Base-by-base conservation (phyloP, 768 basidiomycete species). In the Albatrellus ellisii region DNA sequence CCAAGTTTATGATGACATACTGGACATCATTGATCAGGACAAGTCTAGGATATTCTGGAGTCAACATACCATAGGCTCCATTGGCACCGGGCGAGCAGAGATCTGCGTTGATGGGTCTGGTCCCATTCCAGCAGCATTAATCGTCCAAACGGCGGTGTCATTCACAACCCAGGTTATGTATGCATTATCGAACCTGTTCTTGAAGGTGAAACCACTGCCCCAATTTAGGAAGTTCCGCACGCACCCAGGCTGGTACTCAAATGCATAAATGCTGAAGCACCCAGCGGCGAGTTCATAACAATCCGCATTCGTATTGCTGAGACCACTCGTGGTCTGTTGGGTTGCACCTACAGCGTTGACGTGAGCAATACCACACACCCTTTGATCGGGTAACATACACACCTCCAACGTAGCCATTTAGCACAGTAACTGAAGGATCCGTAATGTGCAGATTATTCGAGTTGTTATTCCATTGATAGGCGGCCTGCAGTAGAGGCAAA, bases 111-210 rank as follows among this genome's bases (percentile, higher is more conserved):
- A 52, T 4, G 65, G 25, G 56, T 92, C 78, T 8, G 80, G 63
- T 0, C 63, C 82, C 57, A 91, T 57, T 1, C 79, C 86, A 3
- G 71, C 66, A 17, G 67, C 80, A 39, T 73, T 69, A 42, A 92
- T 54, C 4, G 82, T 87, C 90, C 90, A 91, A 7, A 79, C 62
- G 20, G 69, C 54, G 49, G 74, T 64, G 56, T 74, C 73, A 50
- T 79, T 67, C 43, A 75, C 69, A 44, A 91, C 64, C 90, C 90
- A 94, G 2, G 84, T 73, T 51, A 92, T 87, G 54, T 91, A 94
- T 11, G 47, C 48, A 3, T 38, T 24, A 25, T 39, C 37, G 2
- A 25, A 9, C 15, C 34, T 14, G 26, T 39, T 26, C 77, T n/a
- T 80, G 44, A 26, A 38, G 1, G 22, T 49, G 31, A 36, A 41